Conservation (phyloP, 345 rosid genomes). For the Geranium brycei region DNA sequence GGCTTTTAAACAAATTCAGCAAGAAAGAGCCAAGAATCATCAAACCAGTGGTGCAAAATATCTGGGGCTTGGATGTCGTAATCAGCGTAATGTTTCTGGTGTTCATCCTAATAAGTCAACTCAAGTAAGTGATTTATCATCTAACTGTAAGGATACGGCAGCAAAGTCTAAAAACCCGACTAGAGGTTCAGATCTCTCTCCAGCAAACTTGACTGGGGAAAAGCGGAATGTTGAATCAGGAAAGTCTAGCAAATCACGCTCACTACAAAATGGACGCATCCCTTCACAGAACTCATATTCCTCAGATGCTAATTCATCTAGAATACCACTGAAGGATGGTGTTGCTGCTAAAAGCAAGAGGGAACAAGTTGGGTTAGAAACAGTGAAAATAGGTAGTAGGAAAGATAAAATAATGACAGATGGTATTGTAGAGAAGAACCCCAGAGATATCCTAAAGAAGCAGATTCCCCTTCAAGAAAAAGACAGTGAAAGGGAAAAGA, state of each 20-base stretch:
- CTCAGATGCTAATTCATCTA: conserved; percentile 17
- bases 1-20: conserved; percentile 62
- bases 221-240: conserved; percentile 21
- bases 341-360: conserved; percentile 31
- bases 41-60: conserved; percentile 14
- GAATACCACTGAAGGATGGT: conserved; percentile 23
- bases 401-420: conserved; percentile 33
- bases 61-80: conserved; percentile 19
- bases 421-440: conserved; percentile 22
- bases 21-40: conserved; percentile 35
- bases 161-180: conserved; percentile 20
- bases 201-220: conserved; percentile 16
- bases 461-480: conserved; percentile 28
- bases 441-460: conserved; percentile 32
- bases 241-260: conserved; percentile 26
- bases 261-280: conserved; percentile 16
- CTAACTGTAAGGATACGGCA: conserved; percentile 15
- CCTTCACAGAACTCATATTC: conserved; percentile 17
- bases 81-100: conserved; percentile 12
- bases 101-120: conserved; percentile 16
- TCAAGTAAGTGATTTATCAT: conserved; percentile 14
- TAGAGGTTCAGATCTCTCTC: conserved; percentile 18
- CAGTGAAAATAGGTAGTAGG: conserved; percentile 26
- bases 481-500: conserved; percentile 38
- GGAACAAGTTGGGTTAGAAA: conserved; percentile 29